Conservation (phyloP, 306 rosid species). For the Echinosophora koreensis region DNA sequence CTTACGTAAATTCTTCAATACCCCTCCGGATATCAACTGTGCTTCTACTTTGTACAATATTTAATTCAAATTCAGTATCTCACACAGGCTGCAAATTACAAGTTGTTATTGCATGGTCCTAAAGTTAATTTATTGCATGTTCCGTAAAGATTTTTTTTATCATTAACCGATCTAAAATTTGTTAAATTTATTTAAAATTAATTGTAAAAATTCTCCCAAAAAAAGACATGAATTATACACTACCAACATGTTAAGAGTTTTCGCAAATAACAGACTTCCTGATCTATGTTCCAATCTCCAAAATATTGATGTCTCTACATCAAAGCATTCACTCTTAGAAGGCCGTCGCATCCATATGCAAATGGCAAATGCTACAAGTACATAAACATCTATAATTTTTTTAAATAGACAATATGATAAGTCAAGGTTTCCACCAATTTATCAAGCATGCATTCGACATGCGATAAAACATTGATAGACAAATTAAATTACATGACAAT, state of each 20-base stretch:
- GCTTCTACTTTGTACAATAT: not conserved
- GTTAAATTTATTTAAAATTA: too few species aligned
- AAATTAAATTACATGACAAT: too few species aligned
- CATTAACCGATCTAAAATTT: too few species aligned
- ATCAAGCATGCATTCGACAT: too few species aligned
- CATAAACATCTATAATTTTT: not conserved
- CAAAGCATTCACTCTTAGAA: not conserved
- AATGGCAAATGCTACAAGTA: not conserved
- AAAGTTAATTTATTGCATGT: too few species aligned
- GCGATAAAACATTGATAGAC: too few species aligned
- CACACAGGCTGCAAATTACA: not conserved
- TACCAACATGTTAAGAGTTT: too few species aligned
- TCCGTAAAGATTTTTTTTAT: too few species aligned
- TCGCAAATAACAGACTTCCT: not conserved
- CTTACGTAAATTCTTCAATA: not conserved
- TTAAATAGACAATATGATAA: not conserved
- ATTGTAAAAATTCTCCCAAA: too few species aligned
- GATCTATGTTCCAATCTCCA: not conserved
- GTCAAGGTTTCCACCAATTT: too few species aligned
- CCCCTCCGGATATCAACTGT: not conserved
- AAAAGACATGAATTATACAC: too few species aligned
- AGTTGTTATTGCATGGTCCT: too few species aligned
- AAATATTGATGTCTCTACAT: not conserved
- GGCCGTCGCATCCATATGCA: slow-evolving; percentile 7
- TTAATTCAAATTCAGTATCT: not conserved